Conservation (phyloP, 2,329 filamentous ascomycete species). For the Ambrosiella xylebori region DNA sequence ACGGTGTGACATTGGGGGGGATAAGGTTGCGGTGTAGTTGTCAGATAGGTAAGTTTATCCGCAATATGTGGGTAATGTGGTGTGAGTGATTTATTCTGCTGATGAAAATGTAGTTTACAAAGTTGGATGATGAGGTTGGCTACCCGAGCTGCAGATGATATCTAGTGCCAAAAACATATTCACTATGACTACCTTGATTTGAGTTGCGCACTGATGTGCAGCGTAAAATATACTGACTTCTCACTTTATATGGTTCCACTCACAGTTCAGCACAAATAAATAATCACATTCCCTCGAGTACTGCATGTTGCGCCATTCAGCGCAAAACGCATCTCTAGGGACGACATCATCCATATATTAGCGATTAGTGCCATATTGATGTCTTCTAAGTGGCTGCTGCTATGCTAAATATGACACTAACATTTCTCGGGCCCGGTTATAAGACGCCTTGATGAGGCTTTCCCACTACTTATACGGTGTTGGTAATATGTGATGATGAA, state of each 20-base stretch:
- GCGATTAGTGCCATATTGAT: neutral
- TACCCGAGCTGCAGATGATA: neutral
- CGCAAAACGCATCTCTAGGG: no score
- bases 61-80: neutral
- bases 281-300: no score
- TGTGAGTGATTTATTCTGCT: neutral
- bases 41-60: no score
- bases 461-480: no score
- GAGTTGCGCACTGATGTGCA: no score
- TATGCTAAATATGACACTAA: neutral
- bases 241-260: neutral
- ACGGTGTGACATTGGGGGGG: neutral
- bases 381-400: neutral
- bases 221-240: neutral
- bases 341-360: no score
- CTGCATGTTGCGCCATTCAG: no score
- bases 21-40: neutral
- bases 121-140: no score
- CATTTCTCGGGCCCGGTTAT: neutral
- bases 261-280: no score
- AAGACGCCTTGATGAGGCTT: no score
- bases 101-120: neutral
- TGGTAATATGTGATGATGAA: no score
- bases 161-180: neutral
- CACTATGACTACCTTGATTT: neutral